Base-by-base conservation (phyloP, 805 yeast genomes). In the Candida hungchunana region DNA sequence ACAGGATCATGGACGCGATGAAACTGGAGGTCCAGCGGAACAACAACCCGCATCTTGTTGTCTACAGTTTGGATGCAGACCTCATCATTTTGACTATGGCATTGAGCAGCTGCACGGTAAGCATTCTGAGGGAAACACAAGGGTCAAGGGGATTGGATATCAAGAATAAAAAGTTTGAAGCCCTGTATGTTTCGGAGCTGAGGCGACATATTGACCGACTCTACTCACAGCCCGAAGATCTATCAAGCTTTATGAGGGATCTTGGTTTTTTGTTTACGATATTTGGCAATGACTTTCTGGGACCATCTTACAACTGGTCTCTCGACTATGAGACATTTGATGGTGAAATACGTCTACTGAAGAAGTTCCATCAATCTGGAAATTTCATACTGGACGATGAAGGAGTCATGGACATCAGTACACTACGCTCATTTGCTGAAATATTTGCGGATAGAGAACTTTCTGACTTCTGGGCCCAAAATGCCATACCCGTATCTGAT, bases 221-320 rank as follows among this genome's bases (percentile, higher is more conserved):
- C 11, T 21, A 21, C 24, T 9, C 24, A 9, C 9, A 21, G 11
- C 11, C 9, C 11, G 69, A 44, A 64, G 67, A 32, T 6, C 30
- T 19, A 14, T 9, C 16, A 1, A 26, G 26, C 9, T n/a, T 17
- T 14, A 9, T 90, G 44, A 95, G 85, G 59, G 97, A 90, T 59
- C 83, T 87, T 46, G 83, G 86, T 42, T 66, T 90, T 39, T 77
- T 89, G 46, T 76, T 85, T 77, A 85, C 82, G 52, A 93, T 93
- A 38, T 79, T 93, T 45, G 98, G 98, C 46, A 93, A 93, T 55
- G 98, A 93, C 69, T 93, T 90, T 76, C 68, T 89, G 51, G 97
- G 97, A 9, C 81, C 85, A 52, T 74, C 93, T 47, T 83, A 85
- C 53, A 85, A 84, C 42, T 94, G 95, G 42, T 95, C 95, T 0